Percentiles rank a stretch among this genome's conserved stretches.
Conservation (phyloP, 495 filamentous ascomycete species). For the Penicillium riverlandense region DNA sequence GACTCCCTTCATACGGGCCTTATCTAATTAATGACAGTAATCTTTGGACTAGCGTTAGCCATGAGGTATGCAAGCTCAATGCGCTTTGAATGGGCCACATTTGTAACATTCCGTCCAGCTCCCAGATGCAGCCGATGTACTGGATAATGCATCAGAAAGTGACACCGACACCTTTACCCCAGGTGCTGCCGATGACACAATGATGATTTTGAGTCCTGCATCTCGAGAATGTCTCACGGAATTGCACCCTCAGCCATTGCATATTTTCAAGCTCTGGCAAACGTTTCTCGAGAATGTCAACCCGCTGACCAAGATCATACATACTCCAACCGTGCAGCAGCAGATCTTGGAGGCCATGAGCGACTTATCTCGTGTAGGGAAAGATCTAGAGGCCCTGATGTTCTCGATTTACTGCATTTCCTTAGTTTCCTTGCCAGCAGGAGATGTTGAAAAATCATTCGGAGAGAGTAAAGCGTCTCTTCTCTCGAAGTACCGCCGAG, state of each 20-base stretch:
- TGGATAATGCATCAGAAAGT: conserved; percentile 18
- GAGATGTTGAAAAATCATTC: conserved; percentile 34
- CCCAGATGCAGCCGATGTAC: conserved; percentile 39
- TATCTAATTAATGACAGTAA: conserved; percentile 17
- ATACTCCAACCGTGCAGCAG: conserved; percentile 51
- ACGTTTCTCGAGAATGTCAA: conserved; percentile 60
- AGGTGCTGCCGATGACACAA: conserved; percentile 13
- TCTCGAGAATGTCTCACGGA: conserved; percentile 9
- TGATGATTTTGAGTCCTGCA: conserved; percentile 14
- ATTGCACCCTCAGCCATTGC: conserved; percentile 59
- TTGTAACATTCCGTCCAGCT: conserved; percentile 23
- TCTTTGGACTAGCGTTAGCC: conserved; percentile 45
- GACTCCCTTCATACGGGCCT: background rate
- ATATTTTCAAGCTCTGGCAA: conserved; percentile 69
- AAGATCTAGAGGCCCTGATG: conserved; percentile 37
- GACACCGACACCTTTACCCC: conserved; percentile 9
- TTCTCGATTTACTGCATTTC: conserved; percentile 44
- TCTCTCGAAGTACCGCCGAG: conserved; percentile 33
- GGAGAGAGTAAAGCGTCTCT: conserved; percentile 32
- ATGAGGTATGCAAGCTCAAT: conserved; percentile 30
- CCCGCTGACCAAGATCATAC: conserved; percentile 63
- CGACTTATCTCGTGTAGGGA: conserved; percentile 22
- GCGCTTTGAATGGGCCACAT: background rate
- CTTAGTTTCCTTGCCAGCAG: conserved; percentile 27
- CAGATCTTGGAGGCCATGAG: conserved; percentile 33